Percentiles rank a stretch among this genome's conserved stretches.
Evolutionary conservation across 2,329 filamentous ascomycete species (phyloP).

Genomic region (Aspergillus alliaceus): DNA sequence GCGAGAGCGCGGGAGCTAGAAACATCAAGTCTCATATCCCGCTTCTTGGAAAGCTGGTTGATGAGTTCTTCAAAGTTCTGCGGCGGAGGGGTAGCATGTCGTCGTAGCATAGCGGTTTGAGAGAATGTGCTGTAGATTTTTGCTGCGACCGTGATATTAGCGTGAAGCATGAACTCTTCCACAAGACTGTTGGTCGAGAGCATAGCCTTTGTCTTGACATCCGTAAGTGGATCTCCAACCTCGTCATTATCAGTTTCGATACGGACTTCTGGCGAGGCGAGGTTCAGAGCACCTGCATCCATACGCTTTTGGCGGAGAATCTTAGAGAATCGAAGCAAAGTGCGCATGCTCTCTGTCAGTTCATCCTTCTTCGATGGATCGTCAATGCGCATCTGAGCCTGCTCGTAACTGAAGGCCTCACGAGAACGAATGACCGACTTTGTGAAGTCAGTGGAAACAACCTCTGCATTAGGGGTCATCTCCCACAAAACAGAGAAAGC

Average conservation of each 20-base stretch:
- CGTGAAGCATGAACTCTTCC: constrained; percentile 98
- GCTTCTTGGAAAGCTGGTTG: constrained; percentile 87
- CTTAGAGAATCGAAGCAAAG: constrained; percentile 82
- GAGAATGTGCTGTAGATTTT: constrained; percentile 91
- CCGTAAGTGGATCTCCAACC: constrained; percentile 84
- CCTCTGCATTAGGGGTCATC: constrained; percentile 78
- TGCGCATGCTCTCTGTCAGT: constrained; percentile 84
- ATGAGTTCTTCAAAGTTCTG: constrained; percentile 94
- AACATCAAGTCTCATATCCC: constrained; percentile 73
- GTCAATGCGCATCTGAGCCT: constrained; percentile 91
- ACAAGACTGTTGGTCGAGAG: constrained; percentile 97
- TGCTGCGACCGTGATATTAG: constrained; percentile 89
- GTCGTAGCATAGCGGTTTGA: constrained; percentile 88
- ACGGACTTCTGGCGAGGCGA: constrained; percentile 96
- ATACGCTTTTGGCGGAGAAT: constrained; percentile 93
- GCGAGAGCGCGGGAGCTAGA: constrained; percentile 92
- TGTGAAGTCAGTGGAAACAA: constrained; percentile 83
- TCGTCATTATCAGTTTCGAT: constrained; percentile 94
- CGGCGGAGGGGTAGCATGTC: constrained; percentile 88
- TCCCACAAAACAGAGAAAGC: constrained; percentile 90
- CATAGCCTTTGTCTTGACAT: constrained; percentile 91
- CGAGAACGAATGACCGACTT: constrained; percentile 97
- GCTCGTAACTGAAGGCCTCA: constrained; percentile 97
- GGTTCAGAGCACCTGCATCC: constrained; percentile 90
- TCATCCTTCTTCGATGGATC: constrained; percentile 85